Evolutionary conservation across 2,329 filamentous ascomycete genomes (phyloP).

Genomic region (Fusarium buharicum): DNA sequence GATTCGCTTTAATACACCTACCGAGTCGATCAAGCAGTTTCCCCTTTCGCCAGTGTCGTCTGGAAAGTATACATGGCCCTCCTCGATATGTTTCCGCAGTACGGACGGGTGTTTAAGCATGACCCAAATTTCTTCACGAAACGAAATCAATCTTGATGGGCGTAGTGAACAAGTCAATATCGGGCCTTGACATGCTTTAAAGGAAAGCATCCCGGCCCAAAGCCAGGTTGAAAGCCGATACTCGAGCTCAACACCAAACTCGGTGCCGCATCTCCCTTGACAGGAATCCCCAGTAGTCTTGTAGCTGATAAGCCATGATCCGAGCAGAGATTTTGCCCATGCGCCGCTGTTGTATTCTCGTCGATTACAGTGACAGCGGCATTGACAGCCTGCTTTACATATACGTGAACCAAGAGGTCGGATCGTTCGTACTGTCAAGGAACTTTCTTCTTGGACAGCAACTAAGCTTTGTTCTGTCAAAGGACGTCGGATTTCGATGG

Average conservation of each 20-base stretch:
- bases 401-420: not conserved
- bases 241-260: not conserved
- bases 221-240: conserved; percentile 26
- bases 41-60: accelerated
- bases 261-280: not conserved
- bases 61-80: not conserved
- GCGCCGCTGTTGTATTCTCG: not conserved
- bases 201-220: not conserved
- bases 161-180: conserved; percentile 1
- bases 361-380: conserved; percentile 12
- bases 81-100: not conserved
- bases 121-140: accelerated
- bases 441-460: not conserved
- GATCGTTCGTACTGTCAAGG: not conserved
- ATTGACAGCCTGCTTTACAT: conserved; percentile 9
- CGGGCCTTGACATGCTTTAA: not conserved
- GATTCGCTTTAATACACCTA: not conserved
- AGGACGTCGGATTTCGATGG: accelerated
- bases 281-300: accelerated
- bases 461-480: accelerated
- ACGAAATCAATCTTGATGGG: not conserved
- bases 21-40: accelerated
- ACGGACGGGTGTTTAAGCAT: accelerated
- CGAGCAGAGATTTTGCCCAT: not conserved
- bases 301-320: conserved; percentile 16